These are phyloP conservation scores for Globisporangium spiculum DNA, from an alignment of 352 stramenopile genomes.

Conservation along the genomic window DNA sequence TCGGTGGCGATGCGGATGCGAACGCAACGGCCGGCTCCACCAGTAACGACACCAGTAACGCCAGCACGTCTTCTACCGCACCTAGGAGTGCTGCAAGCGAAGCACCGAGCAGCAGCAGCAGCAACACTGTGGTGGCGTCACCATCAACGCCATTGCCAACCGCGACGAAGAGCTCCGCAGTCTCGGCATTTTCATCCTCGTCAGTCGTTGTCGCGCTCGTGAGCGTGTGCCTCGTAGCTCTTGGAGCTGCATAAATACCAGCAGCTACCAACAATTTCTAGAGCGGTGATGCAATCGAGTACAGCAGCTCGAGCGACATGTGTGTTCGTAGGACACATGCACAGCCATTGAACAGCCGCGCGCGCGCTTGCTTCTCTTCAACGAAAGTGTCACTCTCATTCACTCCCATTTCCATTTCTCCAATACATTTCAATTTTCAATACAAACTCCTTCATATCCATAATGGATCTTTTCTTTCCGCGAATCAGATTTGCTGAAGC, in stretches of 20 bases:
- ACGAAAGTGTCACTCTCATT: not conserved
- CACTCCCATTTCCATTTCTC: not conserved
- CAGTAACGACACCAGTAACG: not conserved
- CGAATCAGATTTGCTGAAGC: not conserved
- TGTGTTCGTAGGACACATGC: too few relatives aligned
- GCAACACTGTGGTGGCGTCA: not conserved
- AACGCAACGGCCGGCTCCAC: not conserved
- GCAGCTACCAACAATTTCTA: not conserved
- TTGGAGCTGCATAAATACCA: not conserved
- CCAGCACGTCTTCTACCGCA: not conserved
- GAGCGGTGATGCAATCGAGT: too few relatives aligned
- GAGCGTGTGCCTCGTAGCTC: not conserved
- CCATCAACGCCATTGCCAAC: not conserved
- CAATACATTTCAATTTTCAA: not conserved
- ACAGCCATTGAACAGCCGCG: not conserved
- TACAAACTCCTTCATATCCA: not conserved
- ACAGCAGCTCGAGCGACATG: too few relatives aligned
- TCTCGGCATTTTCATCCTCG: not conserved
- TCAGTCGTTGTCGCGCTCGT: not conserved
- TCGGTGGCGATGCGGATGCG: not conserved
- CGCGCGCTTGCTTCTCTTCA: not conserved
- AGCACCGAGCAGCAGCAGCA: not conserved
- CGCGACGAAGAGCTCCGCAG: conserved; percentile 1
- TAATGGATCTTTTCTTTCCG: not conserved
- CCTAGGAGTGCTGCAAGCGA: not conserved